Conservation (phyloP, 2,329 filamentous ascomycete genomes). For the Cytospora chrysosperma region DNA sequence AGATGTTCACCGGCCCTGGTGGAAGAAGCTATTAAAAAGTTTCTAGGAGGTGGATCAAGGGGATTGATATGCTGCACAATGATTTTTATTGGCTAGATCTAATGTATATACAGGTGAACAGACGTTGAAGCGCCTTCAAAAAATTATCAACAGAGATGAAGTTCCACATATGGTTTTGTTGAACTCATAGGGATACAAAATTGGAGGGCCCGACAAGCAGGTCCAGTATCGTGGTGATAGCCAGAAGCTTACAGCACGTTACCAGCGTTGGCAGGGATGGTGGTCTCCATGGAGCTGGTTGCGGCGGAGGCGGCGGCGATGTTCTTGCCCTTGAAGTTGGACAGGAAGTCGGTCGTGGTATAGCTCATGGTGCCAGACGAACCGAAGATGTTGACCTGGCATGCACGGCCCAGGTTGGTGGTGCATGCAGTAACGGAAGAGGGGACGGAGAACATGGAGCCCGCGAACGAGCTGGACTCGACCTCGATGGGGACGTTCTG, state of each 20-base stretch:
- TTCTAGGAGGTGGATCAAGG: slow-evolving; percentile 32
- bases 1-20: slow-evolving; percentile 35
- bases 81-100: background rate
- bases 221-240: background rate
- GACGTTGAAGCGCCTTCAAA: background rate
- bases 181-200: background rate
- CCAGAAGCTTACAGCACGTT: slow-evolving; percentile 12
- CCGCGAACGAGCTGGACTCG: slow-evolving; percentile 30
- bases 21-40: slow-evolving; percentile 44
- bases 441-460: slow-evolving; percentile 28
- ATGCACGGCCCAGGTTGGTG: slow-evolving; percentile 46
- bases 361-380: slow-evolving; percentile 13
- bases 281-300: slow-evolving; percentile 10
- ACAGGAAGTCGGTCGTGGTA: slow-evolving; percentile 20
- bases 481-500: slow-evolving; percentile 50
- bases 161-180: background rate
- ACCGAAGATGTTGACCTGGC: slow-evolving; percentile 45
- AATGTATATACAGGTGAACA: background rate
- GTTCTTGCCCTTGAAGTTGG: slow-evolving; percentile 26
- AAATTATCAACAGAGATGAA: background rate
- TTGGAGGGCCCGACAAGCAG: background rate
- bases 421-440: slow-evolving; percentile 41
- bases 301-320: slow-evolving; percentile 19
- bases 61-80: background rate
- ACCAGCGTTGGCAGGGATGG: slow-evolving; percentile 17